Conservation (phyloP, 345 rosid species). For the Sapria himalayana region DNA sequence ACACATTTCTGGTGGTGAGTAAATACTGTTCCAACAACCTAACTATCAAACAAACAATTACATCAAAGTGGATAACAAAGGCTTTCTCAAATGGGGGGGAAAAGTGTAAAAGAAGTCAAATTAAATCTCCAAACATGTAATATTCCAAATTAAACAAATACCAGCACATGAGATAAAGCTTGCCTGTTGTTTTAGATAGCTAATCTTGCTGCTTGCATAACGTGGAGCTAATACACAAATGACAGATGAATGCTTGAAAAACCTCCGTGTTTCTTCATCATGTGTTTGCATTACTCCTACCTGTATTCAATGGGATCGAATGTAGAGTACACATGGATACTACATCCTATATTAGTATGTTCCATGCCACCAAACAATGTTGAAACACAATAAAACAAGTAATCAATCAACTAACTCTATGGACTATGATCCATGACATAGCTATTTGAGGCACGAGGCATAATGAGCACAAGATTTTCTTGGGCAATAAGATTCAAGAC, state of each 20-base stretch:
- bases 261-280: constrained; percentile 77
- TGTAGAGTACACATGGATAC: too few species aligned
- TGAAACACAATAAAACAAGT: too few species aligned
- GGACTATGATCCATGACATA: too few species aligned
- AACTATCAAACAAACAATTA: constrained; percentile 9
- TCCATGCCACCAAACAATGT: too few species aligned
- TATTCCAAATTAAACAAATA: not conserved
- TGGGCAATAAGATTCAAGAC: too few species aligned
- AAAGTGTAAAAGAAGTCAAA: not conserved
- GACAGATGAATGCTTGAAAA: constrained; percentile 90
- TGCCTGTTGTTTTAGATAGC: constrained; percentile 66
- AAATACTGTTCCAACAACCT: constrained; percentile 81
- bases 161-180: constrained; percentile 6
- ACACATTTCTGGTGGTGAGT: constrained; percentile 92
- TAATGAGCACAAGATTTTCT: too few species aligned
- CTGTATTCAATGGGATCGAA: constrained; percentile 29
- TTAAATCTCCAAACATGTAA: not conserved
- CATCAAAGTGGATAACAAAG: not conserved
- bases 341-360: too few species aligned
- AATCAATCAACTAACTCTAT: too few species aligned
- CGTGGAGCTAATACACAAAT: constrained; percentile 83
- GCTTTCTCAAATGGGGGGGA: not conserved
- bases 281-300: constrained; percentile 75
- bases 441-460: too few species aligned
- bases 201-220: constrained; percentile 65